Evolutionary conservation across 306 rosid genomes (phyloP).

Genomic region (Herpetospermum pedunculosum): DNA sequence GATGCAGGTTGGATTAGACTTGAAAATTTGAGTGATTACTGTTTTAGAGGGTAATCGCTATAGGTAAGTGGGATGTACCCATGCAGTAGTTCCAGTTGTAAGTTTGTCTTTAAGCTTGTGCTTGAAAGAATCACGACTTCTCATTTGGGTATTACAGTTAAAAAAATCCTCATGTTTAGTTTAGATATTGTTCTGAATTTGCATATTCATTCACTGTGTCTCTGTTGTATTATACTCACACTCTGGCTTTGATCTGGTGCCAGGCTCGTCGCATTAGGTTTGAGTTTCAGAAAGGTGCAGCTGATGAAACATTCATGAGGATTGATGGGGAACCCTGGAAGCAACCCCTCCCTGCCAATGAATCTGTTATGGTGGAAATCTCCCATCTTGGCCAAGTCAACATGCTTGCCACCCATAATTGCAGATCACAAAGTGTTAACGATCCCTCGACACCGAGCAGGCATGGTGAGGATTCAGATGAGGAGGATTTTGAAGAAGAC

Average conservation of each 20-base stretch:
- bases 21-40: not conserved
- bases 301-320: slow-evolving; percentile 77
- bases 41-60: not conserved
- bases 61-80: not conserved
- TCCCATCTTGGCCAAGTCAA: slow-evolving; percentile 89
- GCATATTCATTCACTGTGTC: not conserved
- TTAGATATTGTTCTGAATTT: not conserved
- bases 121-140: not conserved
- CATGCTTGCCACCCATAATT: slow-evolving; percentile 57
- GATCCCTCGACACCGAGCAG: slow-evolving; percentile 29
- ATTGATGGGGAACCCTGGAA: slow-evolving; percentile 98
- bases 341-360: slow-evolving; percentile 82
- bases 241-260: slow-evolving; percentile 3
- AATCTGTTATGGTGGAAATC: slow-evolving; percentile 72
- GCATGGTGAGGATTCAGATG: slow-evolving; percentile 35
- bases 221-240: not conserved
- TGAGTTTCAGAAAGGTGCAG: slow-evolving; percentile 60
- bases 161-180: not conserved
- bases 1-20: not conserved
- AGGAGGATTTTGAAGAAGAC: slow-evolving; percentile 38
- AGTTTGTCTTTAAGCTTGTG: not conserved
- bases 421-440: slow-evolving; percentile 42
- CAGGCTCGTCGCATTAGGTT: slow-evolving; percentile 74
- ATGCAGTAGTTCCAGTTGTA: not conserved
- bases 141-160: not conserved